Conservation (phyloP, 805 yeast species). For the Saccharomycopsis lassenensis region DNA sequence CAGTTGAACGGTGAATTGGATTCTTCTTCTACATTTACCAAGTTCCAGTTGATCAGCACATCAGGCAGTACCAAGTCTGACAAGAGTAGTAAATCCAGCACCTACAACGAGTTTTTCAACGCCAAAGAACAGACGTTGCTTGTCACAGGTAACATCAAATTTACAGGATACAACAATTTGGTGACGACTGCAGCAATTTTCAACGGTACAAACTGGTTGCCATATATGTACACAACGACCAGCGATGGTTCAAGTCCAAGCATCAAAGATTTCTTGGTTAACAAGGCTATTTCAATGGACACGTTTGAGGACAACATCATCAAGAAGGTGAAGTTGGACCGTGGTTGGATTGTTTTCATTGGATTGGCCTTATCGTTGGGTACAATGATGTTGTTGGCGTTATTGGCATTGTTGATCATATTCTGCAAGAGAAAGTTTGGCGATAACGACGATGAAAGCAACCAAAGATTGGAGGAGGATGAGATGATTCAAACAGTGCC, state of each 20-base stretch:
- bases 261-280: constrained; percentile 26
- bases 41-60: constrained; percentile 21
- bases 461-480: constrained; percentile 47
- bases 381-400: constrained; percentile 32
- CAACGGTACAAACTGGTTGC: constrained; percentile 60
- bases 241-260: constrained; percentile 20
- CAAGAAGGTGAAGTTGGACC: constrained; percentile 22
- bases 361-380: constrained; percentile 59
- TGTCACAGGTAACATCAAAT: constrained; percentile 44
- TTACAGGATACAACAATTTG: constrained; percentile 42
- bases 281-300: constrained; percentile 27
- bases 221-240: constrained; percentile 39
- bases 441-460: constrained; percentile 32
- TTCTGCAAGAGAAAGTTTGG: constrained; percentile 29
- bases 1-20: constrained; percentile 9
- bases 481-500: constrained; percentile 55
- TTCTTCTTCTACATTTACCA: constrained; percentile 12
- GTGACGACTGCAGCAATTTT: constrained; percentile 42
- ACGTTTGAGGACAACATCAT: constrained; percentile 16
- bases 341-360: constrained; percentile 60
- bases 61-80: constrained; percentile 24
- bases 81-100: constrained; percentile 17
- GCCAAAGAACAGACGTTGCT: constrained; percentile 34
- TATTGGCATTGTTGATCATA: constrained; percentile 27
- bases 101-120: constrained; percentile 27